These are phyloP conservation scores for Fragilaria radians DNA, from an alignment of 108 stramenopile species.

Conservation along the genomic window DNA sequence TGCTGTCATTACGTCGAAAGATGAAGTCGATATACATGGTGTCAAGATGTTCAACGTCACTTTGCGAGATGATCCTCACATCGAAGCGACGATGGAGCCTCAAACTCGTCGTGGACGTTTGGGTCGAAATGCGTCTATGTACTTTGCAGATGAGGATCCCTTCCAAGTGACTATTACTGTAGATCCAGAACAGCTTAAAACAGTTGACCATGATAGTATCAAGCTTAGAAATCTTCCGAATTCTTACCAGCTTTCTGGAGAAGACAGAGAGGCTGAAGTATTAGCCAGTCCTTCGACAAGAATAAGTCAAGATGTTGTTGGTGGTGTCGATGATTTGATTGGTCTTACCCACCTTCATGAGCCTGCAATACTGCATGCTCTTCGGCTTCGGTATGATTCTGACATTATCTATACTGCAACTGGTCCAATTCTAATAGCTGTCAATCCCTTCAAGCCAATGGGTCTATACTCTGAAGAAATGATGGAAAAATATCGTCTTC, in stretches of 20 bases:
- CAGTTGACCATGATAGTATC: conserved; percentile 68
- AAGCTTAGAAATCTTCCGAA: conserved; percentile 69
- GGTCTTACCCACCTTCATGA: conserved; percentile 59
- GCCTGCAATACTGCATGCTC: conserved; percentile 57
- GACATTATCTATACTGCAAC: conserved; percentile 78
- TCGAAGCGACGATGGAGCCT: conserved; percentile 17
- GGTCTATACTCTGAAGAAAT: conserved; percentile 32
- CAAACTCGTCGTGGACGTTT: conserved; percentile 5
- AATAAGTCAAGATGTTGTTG: conserved; percentile 25
- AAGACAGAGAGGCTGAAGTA: conserved; percentile 52
- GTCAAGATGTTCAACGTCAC: conserved; percentile 57
- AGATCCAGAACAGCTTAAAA: conserved; percentile 61
- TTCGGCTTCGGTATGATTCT: conserved; percentile 47
- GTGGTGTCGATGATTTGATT: conserved; percentile 61
- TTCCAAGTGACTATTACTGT: conserved; percentile 52
- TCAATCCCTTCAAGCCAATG: conserved; percentile 81
- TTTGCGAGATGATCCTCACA: conserved; percentile 36
- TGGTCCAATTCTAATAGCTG: conserved; percentile 77
- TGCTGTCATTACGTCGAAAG: conserved; percentile 61
- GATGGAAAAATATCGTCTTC: conserved; percentile 40
- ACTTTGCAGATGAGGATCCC: conserved; percentile 40
- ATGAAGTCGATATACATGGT: conserved; percentile 43
- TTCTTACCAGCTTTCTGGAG: conserved; percentile 36
- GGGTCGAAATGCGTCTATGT: conserved; percentile 16
- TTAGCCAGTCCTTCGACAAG: conserved; percentile 30